Conservation (phyloP, 2,329 filamentous ascomycete species). For the Lasiodiplodia sp. region DNA sequence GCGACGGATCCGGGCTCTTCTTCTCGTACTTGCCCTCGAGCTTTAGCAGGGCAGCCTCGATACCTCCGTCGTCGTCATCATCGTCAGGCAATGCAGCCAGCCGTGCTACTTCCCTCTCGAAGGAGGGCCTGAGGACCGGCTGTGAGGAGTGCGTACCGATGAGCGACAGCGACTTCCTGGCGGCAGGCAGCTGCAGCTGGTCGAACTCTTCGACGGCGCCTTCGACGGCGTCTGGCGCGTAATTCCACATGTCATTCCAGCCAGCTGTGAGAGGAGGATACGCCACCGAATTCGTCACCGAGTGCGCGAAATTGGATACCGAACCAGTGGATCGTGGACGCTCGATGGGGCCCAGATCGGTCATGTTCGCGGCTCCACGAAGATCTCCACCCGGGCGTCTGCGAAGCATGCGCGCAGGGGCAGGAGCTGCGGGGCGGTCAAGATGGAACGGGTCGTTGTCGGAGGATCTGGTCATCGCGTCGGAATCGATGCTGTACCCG, state of each 20-base stretch:
- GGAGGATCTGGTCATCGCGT: slow-evolving; percentile 54
- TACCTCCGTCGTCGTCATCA: slow-evolving; percentile 75
- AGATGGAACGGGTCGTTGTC: slow-evolving; percentile 49
- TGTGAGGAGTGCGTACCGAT: slow-evolving; percentile 63
- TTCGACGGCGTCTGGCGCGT: not conserved
- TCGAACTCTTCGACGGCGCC: not conserved
- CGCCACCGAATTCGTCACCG: slow-evolving; percentile 48
- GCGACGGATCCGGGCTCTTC: slow-evolving; percentile 35
- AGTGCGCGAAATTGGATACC: slow-evolving; percentile 53
- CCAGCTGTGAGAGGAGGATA: slow-evolving; percentile 33
- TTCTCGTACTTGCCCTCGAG: slow-evolving; percentile 85
- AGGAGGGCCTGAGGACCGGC: slow-evolving; percentile 69
- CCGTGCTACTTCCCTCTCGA: slow-evolving; percentile 86
- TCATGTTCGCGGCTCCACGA: slow-evolving; percentile 54
- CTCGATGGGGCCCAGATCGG: slow-evolving; percentile 51
- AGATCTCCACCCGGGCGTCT: slow-evolving; percentile 58
- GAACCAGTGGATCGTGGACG: slow-evolving; percentile 58
- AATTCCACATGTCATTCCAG: slow-evolving; percentile 30
- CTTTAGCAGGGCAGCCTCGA: slow-evolving; percentile 91
- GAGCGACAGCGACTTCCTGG: slow-evolving; percentile 48
- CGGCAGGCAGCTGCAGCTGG: not conserved
- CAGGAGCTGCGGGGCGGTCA: slow-evolving; percentile 40
- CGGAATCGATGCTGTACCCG: slow-evolving; percentile 65
- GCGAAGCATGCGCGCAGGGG: slow-evolving; percentile 50
- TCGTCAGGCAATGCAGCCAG: slow-evolving; percentile 90